Conservation (phyloP, 768 basidiomycete genomes). For the Rhizopogon vulgaris region DNA sequence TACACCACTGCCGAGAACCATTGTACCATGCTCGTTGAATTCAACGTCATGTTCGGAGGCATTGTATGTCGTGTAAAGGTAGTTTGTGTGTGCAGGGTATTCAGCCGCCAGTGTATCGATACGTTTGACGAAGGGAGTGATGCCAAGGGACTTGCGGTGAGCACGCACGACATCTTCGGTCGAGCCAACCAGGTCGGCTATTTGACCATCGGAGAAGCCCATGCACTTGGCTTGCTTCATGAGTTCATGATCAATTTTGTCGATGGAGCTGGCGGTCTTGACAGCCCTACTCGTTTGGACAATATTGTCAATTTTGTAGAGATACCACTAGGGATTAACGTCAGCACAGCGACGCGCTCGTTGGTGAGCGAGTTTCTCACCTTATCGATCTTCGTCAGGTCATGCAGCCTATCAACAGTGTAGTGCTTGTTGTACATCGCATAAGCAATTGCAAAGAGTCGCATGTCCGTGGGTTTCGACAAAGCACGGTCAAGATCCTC, state of each 20-base stretch:
- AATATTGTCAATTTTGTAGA: slow-evolving; percentile 99
- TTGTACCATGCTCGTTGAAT: slow-evolving; percentile 96
- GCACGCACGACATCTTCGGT: slow-evolving; percentile 78
- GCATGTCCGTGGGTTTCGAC: slow-evolving; percentile 85
- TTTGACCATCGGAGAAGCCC: slow-evolving; percentile 94
- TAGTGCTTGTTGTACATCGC: slow-evolving; percentile 95
- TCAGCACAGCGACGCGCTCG: background rate
- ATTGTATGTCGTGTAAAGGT: slow-evolving; percentile 99
- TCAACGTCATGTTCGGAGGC: slow-evolving; percentile 93
- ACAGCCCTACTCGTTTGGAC: slow-evolving; percentile 80
- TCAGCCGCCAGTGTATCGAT: slow-evolving; percentile 99
- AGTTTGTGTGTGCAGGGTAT: slow-evolving; percentile 98
- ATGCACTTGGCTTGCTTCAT: slow-evolving; percentile 86
- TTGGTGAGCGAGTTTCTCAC: slow-evolving; percentile 29
- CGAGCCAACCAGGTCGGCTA: slow-evolving; percentile 71
- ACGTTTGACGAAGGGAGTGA: slow-evolving; percentile 97
- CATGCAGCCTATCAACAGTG: slow-evolving; percentile 83
- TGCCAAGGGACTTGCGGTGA: slow-evolving; percentile 76
- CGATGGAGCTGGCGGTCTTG: slow-evolving; percentile 62
- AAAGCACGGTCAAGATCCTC: slow-evolving; percentile 81
- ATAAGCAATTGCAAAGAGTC: slow-evolving; percentile 94
- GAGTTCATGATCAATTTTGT: slow-evolving; percentile 65
- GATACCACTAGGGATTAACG: slow-evolving; percentile 67
- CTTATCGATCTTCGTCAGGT: slow-evolving; percentile 98
- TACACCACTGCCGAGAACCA: slow-evolving; percentile 97